A percentile compares a stretch with the other conserved stretches of the same genome.
Conservation (phyloP, 192 early-diverging fungal species). For the Pecoramyces ruminantium region DNA sequence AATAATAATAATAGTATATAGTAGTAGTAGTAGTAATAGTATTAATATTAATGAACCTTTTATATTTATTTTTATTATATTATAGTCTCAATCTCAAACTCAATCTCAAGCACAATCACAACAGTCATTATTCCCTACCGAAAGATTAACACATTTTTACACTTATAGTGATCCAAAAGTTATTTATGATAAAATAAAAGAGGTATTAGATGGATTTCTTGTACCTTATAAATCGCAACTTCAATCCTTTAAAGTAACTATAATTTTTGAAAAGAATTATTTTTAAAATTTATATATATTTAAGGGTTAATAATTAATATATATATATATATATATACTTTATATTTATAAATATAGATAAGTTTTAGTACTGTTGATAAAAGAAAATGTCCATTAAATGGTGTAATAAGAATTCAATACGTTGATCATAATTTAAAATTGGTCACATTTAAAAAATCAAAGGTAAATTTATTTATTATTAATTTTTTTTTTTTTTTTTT, state of each 20-base stretch:
- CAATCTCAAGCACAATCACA: constrained; percentile 12
- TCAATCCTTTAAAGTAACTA: neutral
- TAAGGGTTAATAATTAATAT: too few species aligned
- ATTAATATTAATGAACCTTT: too few species aligned
- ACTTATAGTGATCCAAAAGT: constrained; percentile 11
- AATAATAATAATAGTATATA: too few species aligned
- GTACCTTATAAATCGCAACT: constrained; percentile 8
- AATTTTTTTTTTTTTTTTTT: too few species aligned
- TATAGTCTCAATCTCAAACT: constrained; percentile 1
- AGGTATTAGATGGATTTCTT: constrained; percentile 11
- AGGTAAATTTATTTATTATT: constrained; percentile 16
- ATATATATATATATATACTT: neutral
- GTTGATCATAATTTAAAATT: constrained; percentile 16
- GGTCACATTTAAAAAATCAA: constrained; percentile 41
- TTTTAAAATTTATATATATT: too few species aligned
- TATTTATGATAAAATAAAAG: constrained; percentile 11
- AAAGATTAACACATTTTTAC: constrained; percentile 20
- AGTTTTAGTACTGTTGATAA: constrained; percentile 45
- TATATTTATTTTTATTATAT: too few species aligned
- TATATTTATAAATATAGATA: constrained; percentile 15
- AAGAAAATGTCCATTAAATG: constrained; percentile 41
- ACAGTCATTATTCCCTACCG: constrained; percentile 11
- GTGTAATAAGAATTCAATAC: constrained; percentile 34
- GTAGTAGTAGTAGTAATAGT: too few species aligned
- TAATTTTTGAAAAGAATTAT: too few species aligned